Evolutionary conservation across 108 stramenopile genomes (phyloP).

Genomic region (Skeletonema menzelii): DNA sequence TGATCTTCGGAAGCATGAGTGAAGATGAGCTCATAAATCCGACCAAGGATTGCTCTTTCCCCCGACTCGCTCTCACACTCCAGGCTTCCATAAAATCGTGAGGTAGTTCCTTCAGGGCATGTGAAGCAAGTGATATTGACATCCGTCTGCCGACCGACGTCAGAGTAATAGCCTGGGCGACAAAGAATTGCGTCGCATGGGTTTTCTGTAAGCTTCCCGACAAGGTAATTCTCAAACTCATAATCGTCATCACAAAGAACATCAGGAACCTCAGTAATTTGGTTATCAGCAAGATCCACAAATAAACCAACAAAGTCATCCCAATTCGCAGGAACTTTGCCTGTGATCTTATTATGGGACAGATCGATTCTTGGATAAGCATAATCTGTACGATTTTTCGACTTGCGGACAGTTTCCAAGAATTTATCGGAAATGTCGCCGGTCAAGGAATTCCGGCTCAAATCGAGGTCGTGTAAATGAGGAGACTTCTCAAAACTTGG

Average conservation of each 20-base stretch:
- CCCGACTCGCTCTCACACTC: conserved; percentile 45
- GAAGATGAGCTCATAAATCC: conserved; percentile 49
- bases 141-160: conserved; percentile 58
- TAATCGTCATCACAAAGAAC: conserved; percentile 61
- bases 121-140: conserved; percentile 37
- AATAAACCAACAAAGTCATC: conserved; percentile 44
- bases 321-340: conserved; percentile 30
- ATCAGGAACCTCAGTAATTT: conserved; percentile 61
- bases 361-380: conserved; percentile 35
- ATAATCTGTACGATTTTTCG: conserved; percentile 26
- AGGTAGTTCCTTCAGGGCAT: conserved; percentile 42
- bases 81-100: conserved; percentile 59
- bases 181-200: conserved; percentile 87
- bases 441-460: conserved; percentile 62
- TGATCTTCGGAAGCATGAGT: conserved; percentile 22
- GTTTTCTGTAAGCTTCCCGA: conserved; percentile 58
- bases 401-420: conserved; percentile 40
- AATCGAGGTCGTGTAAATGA: conserved; percentile 54
- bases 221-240: conserved; percentile 66
- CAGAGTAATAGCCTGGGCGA: conserved; percentile 61
- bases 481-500: conserved; percentile 48
- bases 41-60: conserved; percentile 53
- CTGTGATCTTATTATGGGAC: conserved; percentile 49
- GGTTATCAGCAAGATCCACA: conserved; percentile 60
- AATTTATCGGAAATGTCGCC: conserved; percentile 65